Evolutionary conservation across 164 flowering plant species (phyloP), one percentile per base, ranked within the genome.

Genomic region (Chloranthus sessilifolius): DNA sequence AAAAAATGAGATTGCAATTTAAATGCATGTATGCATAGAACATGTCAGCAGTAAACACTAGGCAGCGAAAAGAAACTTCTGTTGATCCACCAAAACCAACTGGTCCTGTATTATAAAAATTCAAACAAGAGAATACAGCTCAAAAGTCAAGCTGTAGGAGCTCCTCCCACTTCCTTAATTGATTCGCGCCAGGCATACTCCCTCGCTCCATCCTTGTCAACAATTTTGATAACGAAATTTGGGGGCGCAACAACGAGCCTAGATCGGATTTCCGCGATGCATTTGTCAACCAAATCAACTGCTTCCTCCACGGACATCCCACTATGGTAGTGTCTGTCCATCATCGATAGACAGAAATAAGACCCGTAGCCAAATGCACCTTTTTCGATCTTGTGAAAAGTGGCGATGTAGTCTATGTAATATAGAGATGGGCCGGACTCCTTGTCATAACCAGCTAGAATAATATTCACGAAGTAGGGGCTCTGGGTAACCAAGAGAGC

Each of bases 331-430:
- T 83, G 91, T 34, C 98, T 64, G 62, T 92, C 96, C 98, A 92
- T 88, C 94, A 82, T 77, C 44, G 98, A 36, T 9, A 92, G 87
- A 5, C 83, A 73, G 63, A 92, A 92, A 50, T 83, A 92, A 17
- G 96, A 78, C 1, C 98, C 96, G 33, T 92, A 92, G 14, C 98
- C 98, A 69, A 92, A 92, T 16, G 98, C 95, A 19, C 83, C 96
- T 78, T 86, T 88, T 10, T 92, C 94, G 24, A 92, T 67, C 77
- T 92, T 92, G 90, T 88, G 95, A 48, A 83, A 76, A n/a, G 94
- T 69, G 1, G 98, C 95, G 68, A 88, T 88, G 68, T 92, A 92
- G 73, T 92, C 99, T 1, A 92, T 76, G 75, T 74, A 86, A 72
- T 80, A 92, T 7, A 92, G 77, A 2, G 96, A 83, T 16, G 99